Evolutionary conservation across 2,329 filamentous ascomycete genomes (phyloP).

Genomic region (Ascochyta viciae-villosae): DNA sequence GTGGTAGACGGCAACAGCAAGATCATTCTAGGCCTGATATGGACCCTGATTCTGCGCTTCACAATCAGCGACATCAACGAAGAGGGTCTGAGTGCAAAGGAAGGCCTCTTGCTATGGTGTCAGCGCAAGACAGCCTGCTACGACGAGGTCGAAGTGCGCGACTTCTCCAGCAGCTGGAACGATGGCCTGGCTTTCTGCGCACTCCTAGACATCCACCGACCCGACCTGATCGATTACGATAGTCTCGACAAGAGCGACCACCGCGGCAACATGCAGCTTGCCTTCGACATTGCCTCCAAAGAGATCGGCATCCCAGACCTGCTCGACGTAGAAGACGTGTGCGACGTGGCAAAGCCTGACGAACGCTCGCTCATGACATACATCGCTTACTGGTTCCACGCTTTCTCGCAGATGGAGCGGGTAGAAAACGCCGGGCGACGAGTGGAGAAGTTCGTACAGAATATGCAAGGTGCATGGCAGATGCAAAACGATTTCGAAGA

Average conservation of each 20-base stretch:
- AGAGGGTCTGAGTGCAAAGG: slow-evolving; percentile 96
- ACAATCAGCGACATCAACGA: slow-evolving; percentile 99
- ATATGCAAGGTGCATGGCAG: slow-evolving; percentile 99
- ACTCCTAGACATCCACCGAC: slow-evolving; percentile 93
- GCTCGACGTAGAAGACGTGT: slow-evolving; percentile 97
- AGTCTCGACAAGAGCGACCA: slow-evolving; percentile 92
- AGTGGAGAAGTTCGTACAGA: slow-evolving; percentile 98
- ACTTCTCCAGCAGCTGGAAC: slow-evolving; percentile 97
- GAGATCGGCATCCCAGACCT: slow-evolving; percentile 97
- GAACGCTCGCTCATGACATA: slow-evolving; percentile 99
- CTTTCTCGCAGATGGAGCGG: slow-evolving; percentile 98
- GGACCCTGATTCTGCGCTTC: slow-evolving; percentile 96
- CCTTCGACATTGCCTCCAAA: slow-evolving; percentile 93
- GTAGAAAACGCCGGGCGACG: slow-evolving; percentile 96
- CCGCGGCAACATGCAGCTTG: slow-evolving; percentile 95
- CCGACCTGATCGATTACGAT: slow-evolving; percentile 97
- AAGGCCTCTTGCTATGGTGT: slow-evolving; percentile 94
- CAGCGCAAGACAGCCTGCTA: slow-evolving; percentile 99
- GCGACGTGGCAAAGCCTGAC: slow-evolving; percentile 93
- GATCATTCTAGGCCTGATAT: slow-evolving; percentile 96
- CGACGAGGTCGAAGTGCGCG: slow-evolving; percentile 91
- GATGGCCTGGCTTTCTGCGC: slow-evolving; percentile 97
- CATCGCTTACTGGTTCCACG: slow-evolving; percentile 99
- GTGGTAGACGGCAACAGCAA: slow-evolving; percentile 97
- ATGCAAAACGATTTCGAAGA: slow-evolving; percentile 98